Conservation (phyloP, 2,329 filamentous ascomycete genomes). For the Penicillium nordicum region DNA sequence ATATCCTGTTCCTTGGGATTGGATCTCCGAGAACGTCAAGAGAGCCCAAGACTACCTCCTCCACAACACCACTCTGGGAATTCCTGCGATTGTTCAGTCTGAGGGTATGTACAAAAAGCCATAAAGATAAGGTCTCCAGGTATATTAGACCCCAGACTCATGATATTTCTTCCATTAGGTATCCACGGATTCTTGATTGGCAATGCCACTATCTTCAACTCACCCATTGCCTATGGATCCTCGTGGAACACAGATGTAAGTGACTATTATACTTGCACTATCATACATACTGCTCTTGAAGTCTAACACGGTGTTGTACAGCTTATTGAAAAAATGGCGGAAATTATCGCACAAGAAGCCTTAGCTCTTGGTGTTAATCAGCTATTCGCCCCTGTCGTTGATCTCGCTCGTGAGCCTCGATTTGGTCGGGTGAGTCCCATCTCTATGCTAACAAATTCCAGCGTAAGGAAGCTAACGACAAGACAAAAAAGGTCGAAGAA, state of each 20-base stretch:
- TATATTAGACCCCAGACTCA: background rate
- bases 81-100: conserved; percentile 69
- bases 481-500: conserved; percentile 56
- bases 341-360: conserved; percentile 63
- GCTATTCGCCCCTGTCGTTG: conserved; percentile 67
- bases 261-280: background rate
- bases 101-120: conserved; percentile 49
- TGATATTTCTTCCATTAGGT: conserved; percentile 12
- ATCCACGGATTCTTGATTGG: conserved; percentile 69
- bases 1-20: conserved; percentile 61
- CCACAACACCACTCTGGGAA: conserved; percentile 64
- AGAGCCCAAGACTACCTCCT: conserved; percentile 66
- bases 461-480: background rate
- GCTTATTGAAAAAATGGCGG: conserved; percentile 64
- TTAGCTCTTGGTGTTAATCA: conserved; percentile 68
- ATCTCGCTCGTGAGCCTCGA: conserved; percentile 67
- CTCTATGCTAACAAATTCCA: background rate
- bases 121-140: background rate
- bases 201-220: conserved; percentile 77
- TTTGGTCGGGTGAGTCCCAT: conserved; percentile 56
- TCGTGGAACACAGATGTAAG: conserved; percentile 61
- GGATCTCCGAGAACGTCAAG: conserved; percentile 61
- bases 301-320: conserved; percentile 7
- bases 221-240: conserved; percentile 68
- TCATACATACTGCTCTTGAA: background rate